Percentiles rank a stretch among this genome's conserved stretches.
These are phyloP conservation scores for Sclerotinia minor DNA, from an alignment of 2,329 filamentous ascomycete genomes.

Conservation along the genomic window DNA sequence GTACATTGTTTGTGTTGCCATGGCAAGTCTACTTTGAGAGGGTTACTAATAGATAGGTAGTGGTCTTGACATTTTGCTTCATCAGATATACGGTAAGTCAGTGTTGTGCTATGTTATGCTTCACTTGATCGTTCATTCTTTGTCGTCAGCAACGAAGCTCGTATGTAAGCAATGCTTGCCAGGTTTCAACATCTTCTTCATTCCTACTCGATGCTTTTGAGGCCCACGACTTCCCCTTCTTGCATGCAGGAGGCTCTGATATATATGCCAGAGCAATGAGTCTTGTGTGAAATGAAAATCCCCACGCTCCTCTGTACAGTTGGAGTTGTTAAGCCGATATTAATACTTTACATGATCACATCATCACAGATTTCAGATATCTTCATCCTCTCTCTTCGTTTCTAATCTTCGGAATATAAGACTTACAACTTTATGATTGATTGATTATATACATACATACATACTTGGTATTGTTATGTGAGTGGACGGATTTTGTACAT, in stretches of 20 bases:
- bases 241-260: not conserved
- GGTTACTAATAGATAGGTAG: not conserved
- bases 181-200: not conserved
- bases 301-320: not conserved
- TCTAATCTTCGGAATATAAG: not conserved
- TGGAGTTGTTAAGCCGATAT: not conserved
- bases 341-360: not conserved
- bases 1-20: conserved; percentile 4
- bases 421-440: not conserved
- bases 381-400: not conserved
- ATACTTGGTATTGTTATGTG: not conserved
- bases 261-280: not conserved
- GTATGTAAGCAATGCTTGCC: not conserved
- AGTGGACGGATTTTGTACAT: no score
- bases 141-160: not conserved
- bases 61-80: not conserved
- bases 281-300: not conserved
- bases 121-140: not conserved
- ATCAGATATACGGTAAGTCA: not conserved
- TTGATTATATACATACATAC: not conserved
- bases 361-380: not conserved
- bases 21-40: not conserved
- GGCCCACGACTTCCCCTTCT: not conserved
- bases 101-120: not conserved
- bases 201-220: not conserved